Base-by-base conservation (phyloP, 2,329 filamentous ascomycete species). In the Claviceps quebecensis region DNA sequence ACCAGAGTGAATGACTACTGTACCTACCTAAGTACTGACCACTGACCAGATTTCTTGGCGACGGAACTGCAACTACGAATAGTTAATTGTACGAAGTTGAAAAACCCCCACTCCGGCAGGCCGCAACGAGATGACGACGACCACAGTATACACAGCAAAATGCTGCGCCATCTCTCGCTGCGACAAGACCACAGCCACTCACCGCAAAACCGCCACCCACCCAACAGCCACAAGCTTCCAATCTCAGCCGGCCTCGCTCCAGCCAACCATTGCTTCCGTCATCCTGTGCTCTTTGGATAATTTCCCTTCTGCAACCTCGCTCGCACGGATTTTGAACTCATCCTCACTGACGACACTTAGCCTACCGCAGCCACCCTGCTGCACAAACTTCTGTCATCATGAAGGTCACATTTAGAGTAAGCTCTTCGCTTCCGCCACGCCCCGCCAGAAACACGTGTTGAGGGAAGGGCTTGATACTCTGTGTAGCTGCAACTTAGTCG, bases 381-480 rank as follows among this genome's bases (percentile, higher is more conserved):
- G 66, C 64, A 45, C 37, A 38, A 49, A 48, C 16, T 49, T 48
- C 19, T 46, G 67, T 69, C 74, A 76, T 62, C 66, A 84, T 84
- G 80, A 83, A 83, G 78, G 73, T 84, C 64, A 83, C 80, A 56
- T 79, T 81, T 68, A 78, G 79, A 72, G 78, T 81, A 71, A 56
- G 73, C 41, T 48, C 47, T 47, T 45, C 51, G 7, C n/a, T 49
- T 8, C 22, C 44, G 43, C 41, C 49, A 14, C 16, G 34, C 29
- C 29, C 23, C 23, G n/a, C 38, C 23, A 34, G 4, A 34, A 34
- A 34, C 38, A 29, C 26, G 29, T 48, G 47, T 44, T 41, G 49
- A 44, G 48, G 48, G 17, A 29, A 7, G 36, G 3, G 5, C 29
- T 36, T 39, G 22, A 34, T 40, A 19, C 36, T 47, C 13, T 7